A percentile compares a stretch with the other conserved stretches of the same genome.
Evolutionary conservation across 495 filamentous ascomycete species (phyloP).

Genomic region (Glarea lozoyensis): DNA sequence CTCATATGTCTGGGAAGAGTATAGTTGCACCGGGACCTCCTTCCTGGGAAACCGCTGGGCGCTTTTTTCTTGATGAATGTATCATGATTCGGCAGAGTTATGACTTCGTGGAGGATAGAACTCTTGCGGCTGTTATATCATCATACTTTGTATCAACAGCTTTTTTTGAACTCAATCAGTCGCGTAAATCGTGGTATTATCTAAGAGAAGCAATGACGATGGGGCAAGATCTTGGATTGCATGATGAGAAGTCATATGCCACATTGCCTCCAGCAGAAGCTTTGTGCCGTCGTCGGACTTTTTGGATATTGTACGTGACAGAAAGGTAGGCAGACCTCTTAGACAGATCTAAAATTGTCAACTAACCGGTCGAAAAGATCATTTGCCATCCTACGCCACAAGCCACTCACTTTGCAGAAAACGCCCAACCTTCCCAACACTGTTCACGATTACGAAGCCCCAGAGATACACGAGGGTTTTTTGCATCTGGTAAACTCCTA

Average conservation of each 20-base stretch:
- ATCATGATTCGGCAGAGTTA: conserved; percentile 24
- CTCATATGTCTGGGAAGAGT: conserved; percentile 25
- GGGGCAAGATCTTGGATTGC: conserved; percentile 48
- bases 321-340: conserved; percentile 34
- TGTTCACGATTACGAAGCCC: conserved; percentile 37
- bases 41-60: conserved; percentile 27
- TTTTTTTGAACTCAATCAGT: conserved; percentile 27
- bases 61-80: conserved; percentile 29
- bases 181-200: conserved; percentile 46
- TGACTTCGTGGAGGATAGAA: conserved; percentile 26
- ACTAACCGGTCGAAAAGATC: conserved; percentile 11
- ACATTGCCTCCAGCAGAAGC: conserved; percentile 35
- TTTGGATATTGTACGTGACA: conserved; percentile 57
- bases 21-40: conserved; percentile 18
- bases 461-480: conserved; percentile 41
- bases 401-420: conserved; percentile 44
- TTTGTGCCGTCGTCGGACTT: conserved; percentile 46
- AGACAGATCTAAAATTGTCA: neutral
- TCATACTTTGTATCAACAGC: conserved; percentile 28
- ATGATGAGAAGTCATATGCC: conserved; percentile 45
- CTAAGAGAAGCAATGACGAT: conserved; percentile 53
- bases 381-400: conserved; percentile 39
- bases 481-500: conserved; percentile 45
- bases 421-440: conserved; percentile 32
- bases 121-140: conserved; percentile 23